Percentiles rank a stretch among this genome's conserved stretches.
Conservation (phyloP, 2,329 filamentous ascomycete genomes). For the Ophiostoma sp. region DNA sequence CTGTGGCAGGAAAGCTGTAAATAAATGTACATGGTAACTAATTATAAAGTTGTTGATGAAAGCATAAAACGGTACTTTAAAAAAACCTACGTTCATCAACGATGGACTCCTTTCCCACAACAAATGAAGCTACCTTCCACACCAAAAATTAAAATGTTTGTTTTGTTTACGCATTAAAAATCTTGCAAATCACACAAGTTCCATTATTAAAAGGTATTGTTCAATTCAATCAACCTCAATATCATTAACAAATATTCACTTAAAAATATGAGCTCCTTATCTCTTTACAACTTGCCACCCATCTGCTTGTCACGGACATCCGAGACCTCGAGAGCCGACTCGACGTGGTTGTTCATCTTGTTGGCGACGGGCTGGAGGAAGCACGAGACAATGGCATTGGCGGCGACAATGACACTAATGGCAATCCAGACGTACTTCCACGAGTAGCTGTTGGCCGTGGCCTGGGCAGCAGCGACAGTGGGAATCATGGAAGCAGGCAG, state of each 20-base stretch:
- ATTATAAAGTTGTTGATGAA: too few species aligned
- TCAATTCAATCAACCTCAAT: neutral
- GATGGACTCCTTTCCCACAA: too few species aligned
- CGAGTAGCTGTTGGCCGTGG: neutral
- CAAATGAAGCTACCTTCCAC: too few species aligned
- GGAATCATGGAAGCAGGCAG: neutral
- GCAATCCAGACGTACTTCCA: neutral
- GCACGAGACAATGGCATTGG: neutral
- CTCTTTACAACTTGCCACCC: neutral
- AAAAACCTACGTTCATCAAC: too few species aligned
- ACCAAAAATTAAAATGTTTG: too few species aligned
- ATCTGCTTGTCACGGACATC: constrained; percentile 13
- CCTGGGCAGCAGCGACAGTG: neutral
- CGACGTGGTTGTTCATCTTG: constrained; percentile 17
- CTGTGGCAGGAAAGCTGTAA: neutral
- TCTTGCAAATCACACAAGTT: too few species aligned
- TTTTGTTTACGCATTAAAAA: too few species aligned
- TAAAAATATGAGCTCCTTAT: neutral
- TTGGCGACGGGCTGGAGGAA: neutral
- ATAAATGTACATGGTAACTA: neutral
- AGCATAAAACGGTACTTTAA: too few species aligned
- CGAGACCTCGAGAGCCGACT: constrained; percentile 5
- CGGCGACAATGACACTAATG: neutral
- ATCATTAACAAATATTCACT: neutral
- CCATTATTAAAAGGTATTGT: too few species aligned